A percentile compares a stretch with the other conserved stretches of the same genome.
These are phyloP conservation scores for Phytopythium helicoides DNA, from an alignment of 352 stramenopile genomes.

Conservation along the genomic window DNA sequence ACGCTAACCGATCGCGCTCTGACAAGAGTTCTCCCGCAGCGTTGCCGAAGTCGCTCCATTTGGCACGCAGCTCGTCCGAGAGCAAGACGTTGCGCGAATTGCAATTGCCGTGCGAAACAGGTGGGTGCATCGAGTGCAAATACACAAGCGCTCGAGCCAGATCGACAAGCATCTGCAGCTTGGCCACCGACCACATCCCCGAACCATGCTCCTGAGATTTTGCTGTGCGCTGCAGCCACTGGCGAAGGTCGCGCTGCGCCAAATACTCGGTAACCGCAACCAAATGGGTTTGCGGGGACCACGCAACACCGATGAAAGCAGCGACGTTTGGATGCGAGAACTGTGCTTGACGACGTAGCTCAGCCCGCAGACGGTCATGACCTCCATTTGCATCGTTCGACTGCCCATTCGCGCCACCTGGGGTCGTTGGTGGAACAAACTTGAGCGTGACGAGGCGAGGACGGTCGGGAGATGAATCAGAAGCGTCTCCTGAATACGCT, in stretches of 20 bases:
- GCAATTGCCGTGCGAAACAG: conserved; percentile 54
- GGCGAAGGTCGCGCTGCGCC: conserved; percentile 58
- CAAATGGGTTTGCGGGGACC: conserved; percentile 66
- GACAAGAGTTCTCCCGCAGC: conserved; percentile 46
- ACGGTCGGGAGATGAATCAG: conserved; percentile 11
- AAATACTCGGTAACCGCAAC: conserved; percentile 75
- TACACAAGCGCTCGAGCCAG: conserved; percentile 65
- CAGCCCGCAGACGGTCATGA: conserved; percentile 58
- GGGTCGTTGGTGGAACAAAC: conserved; percentile 40
- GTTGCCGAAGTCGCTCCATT: conserved; percentile 65
- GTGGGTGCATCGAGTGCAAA: conserved; percentile 59
- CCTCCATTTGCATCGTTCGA: conserved; percentile 2
- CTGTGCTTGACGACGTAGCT: conserved; percentile 55
- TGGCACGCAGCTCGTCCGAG: conserved; percentile 52
- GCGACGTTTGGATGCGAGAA: conserved; percentile 68
- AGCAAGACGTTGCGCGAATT: conserved; percentile 71
- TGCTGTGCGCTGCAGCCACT: conserved; percentile 62
- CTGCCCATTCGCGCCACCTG: conserved; percentile 4
- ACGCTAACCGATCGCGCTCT: conserved; percentile 58
- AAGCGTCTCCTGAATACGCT: conserved; percentile 24
- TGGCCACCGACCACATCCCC: conserved; percentile 47
- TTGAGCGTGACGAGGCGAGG: conserved; percentile 53
- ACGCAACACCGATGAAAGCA: conserved; percentile 66
- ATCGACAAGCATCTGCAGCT: conserved; percentile 65
- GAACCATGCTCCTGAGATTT: conserved; percentile 3